Percentiles rank a stretch among this genome's conserved stretches.
These are phyloP conservation scores for Triticum urartu DNA, from an alignment of 176 grass and related monocot genomes.

Conservation along the genomic window DNA sequence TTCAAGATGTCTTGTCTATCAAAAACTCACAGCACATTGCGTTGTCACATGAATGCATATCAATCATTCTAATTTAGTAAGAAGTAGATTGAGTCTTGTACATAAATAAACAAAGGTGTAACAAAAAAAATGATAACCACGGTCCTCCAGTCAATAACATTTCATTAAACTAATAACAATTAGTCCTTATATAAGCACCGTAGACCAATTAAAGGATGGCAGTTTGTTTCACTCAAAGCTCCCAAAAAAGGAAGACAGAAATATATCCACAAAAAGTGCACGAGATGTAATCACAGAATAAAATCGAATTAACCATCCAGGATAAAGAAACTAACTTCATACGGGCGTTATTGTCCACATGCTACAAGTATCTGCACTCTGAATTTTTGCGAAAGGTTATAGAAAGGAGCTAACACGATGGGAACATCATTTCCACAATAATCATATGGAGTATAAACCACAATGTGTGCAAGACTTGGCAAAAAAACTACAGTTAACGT, in stretches of 20 bases:
- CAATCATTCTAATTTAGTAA: constrained; percentile 1
- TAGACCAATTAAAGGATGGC: not conserved
- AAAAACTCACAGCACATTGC: constrained; percentile 10
- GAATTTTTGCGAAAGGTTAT: not conserved
- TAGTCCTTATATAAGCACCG: not conserved
- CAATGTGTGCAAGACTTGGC: not conserved
- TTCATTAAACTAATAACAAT: not conserved
- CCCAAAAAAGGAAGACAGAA: not conserved
- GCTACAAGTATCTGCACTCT: not conserved
- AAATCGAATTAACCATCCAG: constrained; percentile 5
- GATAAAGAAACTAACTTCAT: not conserved
- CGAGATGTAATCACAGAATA: not conserved
- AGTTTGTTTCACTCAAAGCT: not conserved
- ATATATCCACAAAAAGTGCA: not conserved
- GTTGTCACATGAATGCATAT: not conserved
- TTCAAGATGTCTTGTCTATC: constrained; percentile 19
- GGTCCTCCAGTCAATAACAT: not conserved
- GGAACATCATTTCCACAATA: not conserved
- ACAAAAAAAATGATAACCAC: not conserved
- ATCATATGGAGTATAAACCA: constrained; percentile 3
- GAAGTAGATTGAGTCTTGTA: constrained; percentile 1
- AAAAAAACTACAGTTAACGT: not conserved
- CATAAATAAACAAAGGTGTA: not conserved
- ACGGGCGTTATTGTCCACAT: not conserved
- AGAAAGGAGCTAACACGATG: constrained; percentile 8